Conservation (phyloP, 495 filamentous ascomycete species). For the Rusavskia elegans region DNA sequence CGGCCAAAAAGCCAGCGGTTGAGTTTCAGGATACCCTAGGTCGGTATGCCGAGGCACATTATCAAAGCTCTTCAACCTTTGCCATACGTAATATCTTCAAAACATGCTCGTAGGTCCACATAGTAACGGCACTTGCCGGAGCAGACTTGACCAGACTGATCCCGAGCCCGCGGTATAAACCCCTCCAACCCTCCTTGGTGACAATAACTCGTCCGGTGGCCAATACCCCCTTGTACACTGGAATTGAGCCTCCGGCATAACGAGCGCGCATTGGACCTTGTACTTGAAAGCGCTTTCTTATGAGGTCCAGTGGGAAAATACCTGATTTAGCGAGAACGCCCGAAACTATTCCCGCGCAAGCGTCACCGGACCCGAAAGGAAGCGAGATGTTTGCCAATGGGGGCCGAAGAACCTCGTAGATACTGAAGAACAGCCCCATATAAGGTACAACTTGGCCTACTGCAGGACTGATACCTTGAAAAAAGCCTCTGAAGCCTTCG, state of each 20-base stretch:
- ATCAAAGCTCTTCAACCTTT: neutral
- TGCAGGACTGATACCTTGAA: constrained; percentile 65
- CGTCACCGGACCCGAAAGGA: constrained; percentile 64
- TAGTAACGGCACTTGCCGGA: constrained; percentile 84
- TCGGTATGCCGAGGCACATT: neutral
- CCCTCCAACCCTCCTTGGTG: constrained; percentile 54
- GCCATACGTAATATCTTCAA: constrained; percentile 32
- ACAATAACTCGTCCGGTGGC: constrained; percentile 52
- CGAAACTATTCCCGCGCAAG: constrained; percentile 62
- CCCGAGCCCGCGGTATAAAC: constrained; percentile 74
- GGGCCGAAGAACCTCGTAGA: constrained; percentile 58
- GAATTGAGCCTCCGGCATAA: constrained; percentile 82
- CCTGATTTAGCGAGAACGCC: constrained; percentile 71
- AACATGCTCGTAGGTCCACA: constrained; percentile 91
- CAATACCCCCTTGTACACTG: constrained; percentile 56
- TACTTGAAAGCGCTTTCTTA: constrained; percentile 85
- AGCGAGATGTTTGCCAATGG: constrained; percentile 36
- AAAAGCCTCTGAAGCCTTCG: constrained; percentile 70
- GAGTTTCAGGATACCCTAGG: neutral
- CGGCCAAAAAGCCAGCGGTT: neutral
- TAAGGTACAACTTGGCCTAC: constrained; percentile 81
- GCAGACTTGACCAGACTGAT: constrained; percentile 89
- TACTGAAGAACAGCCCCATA: constrained; percentile 90
- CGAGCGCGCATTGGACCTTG: constrained; percentile 67
- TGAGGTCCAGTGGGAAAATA: constrained; percentile 87